Percentiles rank a stretch among this genome's conserved stretches.
These are phyloP conservation scores for Pseudogymnoascus sp. DNA, from an alignment of 2,329 filamentous ascomycete genomes.

Conservation along the genomic window DNA sequence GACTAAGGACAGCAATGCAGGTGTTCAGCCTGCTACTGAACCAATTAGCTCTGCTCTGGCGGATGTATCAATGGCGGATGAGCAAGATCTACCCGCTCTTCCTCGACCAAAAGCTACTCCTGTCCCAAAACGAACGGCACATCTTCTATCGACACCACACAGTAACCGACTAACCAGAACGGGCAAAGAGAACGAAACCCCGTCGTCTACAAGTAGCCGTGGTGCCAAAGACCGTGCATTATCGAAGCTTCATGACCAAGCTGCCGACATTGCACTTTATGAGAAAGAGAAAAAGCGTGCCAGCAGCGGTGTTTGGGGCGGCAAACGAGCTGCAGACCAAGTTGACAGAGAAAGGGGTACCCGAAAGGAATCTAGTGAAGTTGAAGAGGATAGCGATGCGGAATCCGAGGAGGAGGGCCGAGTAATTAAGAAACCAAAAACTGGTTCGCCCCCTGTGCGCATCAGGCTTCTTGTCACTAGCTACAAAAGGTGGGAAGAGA, in stretches of 20 bases:
- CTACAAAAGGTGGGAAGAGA: slow-evolving; percentile 71
- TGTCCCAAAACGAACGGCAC: neutral
- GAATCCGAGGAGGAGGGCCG: slow-evolving; percentile 41
- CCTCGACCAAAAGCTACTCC: neutral
- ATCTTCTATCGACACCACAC: slow-evolving; percentile 41
- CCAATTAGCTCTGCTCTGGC: neutral
- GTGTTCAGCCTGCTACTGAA: neutral
- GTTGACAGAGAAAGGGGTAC: slow-evolving; percentile 42
- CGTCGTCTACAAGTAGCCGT: slow-evolving; percentile 66
- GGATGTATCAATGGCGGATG: neutral
- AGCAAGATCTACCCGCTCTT: neutral
- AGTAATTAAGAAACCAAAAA: slow-evolving; percentile 55
- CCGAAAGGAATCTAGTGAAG: slow-evolving; percentile 30
- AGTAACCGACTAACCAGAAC: slow-evolving; percentile 41
- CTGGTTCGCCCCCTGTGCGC: slow-evolving; percentile 54
- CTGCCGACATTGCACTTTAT: slow-evolving; percentile 79
- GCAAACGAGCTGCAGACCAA: slow-evolving; percentile 52
- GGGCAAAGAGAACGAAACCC: slow-evolving; percentile 79
- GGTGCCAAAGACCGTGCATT: slow-evolving; percentile 82
- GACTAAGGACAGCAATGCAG: slow-evolving; percentile 32
- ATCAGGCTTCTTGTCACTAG: slow-evolving; percentile 77
- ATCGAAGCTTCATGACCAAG: slow-evolving; percentile 66
- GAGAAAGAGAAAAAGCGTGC: slow-evolving; percentile 85
- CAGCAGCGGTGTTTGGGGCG: slow-evolving; percentile 49
- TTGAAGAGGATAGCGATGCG: slow-evolving; percentile 37